Percentiles rank a stretch among this genome's conserved stretches.
phyloP scores from a whole-genome alignment of 495 filamentous ascomycete species.

The Oleoguttula mirabilis region DNA sequence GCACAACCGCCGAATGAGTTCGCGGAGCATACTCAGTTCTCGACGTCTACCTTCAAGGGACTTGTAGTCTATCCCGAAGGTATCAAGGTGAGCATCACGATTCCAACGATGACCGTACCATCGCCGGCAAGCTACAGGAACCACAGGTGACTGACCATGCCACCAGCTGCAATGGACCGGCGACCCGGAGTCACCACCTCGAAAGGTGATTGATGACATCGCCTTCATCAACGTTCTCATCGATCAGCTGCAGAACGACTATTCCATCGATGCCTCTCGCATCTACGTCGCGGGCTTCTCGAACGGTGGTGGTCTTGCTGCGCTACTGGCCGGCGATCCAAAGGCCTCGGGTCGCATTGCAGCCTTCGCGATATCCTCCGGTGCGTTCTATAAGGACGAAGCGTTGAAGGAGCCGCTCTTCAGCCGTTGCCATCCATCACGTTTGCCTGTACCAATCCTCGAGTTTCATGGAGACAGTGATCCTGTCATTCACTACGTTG shows the following conservation, averaged over 20 bases:
- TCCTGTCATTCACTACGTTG: conserved; percentile 5
- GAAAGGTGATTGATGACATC: conserved; percentile 16
- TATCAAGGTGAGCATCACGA: conserved; percentile 3
- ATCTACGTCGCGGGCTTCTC: conserved; percentile 48
- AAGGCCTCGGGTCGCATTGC: conserved; percentile 27
- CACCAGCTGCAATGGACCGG: conserved; percentile 7
- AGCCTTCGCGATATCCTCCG: conserved; percentile 37
- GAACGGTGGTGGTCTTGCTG: conserved; percentile 45
- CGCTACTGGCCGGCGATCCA: conserved; percentile 40
- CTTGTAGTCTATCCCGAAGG: conserved; percentile 6
- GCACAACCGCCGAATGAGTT: neutral
- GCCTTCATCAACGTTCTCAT: conserved; percentile 32
- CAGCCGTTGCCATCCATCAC: neutral
- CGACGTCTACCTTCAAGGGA: conserved; percentile 2
- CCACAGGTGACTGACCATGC: neutral
- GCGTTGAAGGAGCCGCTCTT: conserved; percentile 5
- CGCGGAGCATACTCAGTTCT: conserved; percentile 6
- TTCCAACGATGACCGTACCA: neutral
- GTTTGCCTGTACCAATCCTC: conserved; percentile 2
- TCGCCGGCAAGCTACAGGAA: neutral
- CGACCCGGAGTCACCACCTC: neutral
- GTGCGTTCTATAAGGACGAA: conserved; percentile 30
- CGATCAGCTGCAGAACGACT: conserved; percentile 28
- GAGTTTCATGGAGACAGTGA: conserved; percentile 12
- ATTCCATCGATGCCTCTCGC: conserved; percentile 40